These are phyloP conservation scores for Excoecaria cochinchinensis DNA, from an alignment of 345 rosid species.

Conservation along the genomic window DNA sequence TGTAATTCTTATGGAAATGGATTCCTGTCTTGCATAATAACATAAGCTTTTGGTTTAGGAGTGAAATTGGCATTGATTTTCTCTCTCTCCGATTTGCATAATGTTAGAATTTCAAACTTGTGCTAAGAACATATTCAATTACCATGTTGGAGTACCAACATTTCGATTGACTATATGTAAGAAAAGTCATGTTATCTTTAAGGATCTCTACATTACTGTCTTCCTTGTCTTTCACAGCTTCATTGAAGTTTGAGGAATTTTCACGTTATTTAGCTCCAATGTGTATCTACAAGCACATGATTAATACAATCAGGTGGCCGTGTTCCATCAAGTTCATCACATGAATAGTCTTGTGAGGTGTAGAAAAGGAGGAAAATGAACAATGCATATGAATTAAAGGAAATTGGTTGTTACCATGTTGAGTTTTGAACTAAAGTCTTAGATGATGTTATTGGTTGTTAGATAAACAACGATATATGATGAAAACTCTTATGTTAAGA, in stretches of 20 bases:
- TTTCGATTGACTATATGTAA: background rate
- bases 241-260: background rate
- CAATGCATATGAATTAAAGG: no score
- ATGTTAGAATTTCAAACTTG: background rate
- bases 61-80: background rate
- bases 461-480: background rate
- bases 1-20: background rate
- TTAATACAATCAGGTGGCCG: background rate
- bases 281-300: background rate
- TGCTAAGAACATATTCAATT: background rate
- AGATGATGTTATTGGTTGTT: background rate
- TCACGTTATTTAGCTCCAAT: background rate
- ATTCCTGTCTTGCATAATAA: background rate
- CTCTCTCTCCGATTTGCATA: background rate
- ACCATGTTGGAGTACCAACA: background rate
- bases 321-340: background rate
- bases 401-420: background rate
- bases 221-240: background rate
- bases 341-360: background rate
- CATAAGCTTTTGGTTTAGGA: background rate
- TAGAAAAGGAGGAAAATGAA: background rate
- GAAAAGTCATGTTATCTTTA: background rate
- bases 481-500: background rate
- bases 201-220: background rate
- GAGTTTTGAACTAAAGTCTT: no score